Conservation (phyloP, 106 monocot genomes). For the Ottelia alismoides region DNA sequence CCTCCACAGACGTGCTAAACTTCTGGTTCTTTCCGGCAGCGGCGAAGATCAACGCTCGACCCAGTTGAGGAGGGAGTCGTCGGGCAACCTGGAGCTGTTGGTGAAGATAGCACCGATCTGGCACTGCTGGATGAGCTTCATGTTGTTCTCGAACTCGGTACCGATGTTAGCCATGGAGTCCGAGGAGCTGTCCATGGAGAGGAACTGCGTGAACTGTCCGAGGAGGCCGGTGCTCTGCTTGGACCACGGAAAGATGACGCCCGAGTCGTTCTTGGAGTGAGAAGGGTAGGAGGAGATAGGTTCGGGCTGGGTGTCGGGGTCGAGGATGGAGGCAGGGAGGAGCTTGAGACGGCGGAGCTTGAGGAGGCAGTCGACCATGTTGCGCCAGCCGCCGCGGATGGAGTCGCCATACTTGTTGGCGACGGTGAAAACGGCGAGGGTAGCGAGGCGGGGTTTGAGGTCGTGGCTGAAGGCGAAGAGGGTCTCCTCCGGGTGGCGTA, state of each 20-base stretch:
- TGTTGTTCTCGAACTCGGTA: conserved; percentile 70
- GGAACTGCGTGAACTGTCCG: conserved; percentile 50
- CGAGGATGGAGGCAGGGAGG: conserved; percentile 41
- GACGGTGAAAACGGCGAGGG: conserved; percentile 81
- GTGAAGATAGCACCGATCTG: conserved; percentile 59
- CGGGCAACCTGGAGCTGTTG: conserved; percentile 43
- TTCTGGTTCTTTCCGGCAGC: conserved; percentile 85
- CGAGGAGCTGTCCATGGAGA: conserved; percentile 39
- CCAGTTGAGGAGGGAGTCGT: conserved; percentile 53
- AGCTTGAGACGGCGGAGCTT: conserved; percentile 77
- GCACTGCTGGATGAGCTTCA: conserved; percentile 86
- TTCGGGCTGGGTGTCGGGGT: neutral
- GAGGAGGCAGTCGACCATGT: conserved; percentile 67
- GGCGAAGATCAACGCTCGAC: conserved; percentile 57
- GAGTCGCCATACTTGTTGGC: conserved; percentile 73
- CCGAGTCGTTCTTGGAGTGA: conserved; percentile 27
- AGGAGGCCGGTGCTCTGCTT: conserved; percentile 28
- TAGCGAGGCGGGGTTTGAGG: conserved; percentile 78
- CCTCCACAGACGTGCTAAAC: conserved; percentile 77
- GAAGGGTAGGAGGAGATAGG: neutral
- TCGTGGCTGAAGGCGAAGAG: conserved; percentile 70
- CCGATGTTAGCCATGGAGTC: conserved; percentile 54
- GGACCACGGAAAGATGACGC: conserved; percentile 35
- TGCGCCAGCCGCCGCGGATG: conserved; percentile 72
- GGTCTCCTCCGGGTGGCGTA: conserved; percentile 78